A percentile compares a stretch with the other conserved stretches of the same genome.
Conservation (phyloP, 305 asterid genomes). For the Fraxinus platypoda region DNA sequence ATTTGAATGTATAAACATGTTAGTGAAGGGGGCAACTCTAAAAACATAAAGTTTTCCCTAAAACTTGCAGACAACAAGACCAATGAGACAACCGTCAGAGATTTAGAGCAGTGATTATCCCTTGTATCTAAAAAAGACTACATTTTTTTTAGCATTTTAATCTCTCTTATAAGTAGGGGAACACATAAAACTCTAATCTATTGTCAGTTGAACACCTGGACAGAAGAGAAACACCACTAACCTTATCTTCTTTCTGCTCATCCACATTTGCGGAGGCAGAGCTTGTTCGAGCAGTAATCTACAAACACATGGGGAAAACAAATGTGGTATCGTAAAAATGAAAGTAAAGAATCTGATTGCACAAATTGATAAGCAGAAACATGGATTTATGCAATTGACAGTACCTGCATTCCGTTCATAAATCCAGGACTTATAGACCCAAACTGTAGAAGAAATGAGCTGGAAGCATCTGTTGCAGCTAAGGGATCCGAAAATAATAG, state of each 20-base stretch:
- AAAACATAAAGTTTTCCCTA: not conserved
- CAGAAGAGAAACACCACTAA: conserved; percentile 27
- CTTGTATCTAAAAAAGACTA: not conserved
- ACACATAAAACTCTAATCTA: not conserved
- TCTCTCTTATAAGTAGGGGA: not conserved
- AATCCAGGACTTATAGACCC: conserved; percentile 76
- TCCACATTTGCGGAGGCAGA: conserved; percentile 97
- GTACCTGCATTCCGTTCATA: conserved; percentile 75
- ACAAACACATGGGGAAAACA: conserved; percentile 18
- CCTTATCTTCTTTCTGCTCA: conserved; percentile 87
- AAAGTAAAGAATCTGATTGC: not conserved
- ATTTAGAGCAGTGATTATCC: not conserved
- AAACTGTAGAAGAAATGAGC: conserved; percentile 74
- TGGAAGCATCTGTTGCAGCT: conserved; percentile 60
- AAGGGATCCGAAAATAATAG: conserved; percentile 1
- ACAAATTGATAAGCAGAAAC: not conserved
- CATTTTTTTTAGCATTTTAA: conserved; percentile 1
- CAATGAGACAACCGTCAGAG: not conserved
- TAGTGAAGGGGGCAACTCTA: not conserved
- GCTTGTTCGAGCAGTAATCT: conserved; percentile 92
- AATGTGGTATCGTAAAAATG: too few species aligned
- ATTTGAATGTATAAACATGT: not conserved
- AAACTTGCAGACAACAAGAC: not conserved
- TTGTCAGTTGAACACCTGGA: conserved; percentile 12
- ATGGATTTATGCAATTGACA: conserved; percentile 8